Conservation (phyloP, 2,329 filamentous ascomycete genomes). For the Biscogniauxia mediterranea region DNA sequence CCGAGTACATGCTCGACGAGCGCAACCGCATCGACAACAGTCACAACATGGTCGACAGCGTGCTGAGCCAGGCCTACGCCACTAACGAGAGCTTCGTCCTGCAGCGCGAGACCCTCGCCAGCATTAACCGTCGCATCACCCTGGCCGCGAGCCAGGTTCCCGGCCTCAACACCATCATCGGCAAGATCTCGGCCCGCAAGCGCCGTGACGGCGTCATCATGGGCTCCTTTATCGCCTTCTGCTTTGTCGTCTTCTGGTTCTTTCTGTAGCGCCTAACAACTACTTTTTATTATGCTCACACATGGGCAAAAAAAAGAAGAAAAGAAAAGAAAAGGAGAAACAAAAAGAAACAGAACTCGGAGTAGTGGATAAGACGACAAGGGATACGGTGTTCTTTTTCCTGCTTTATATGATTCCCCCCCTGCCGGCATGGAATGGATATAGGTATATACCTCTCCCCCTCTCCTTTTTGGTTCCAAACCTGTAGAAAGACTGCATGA, state of each 20-base stretch:
- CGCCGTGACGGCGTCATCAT: conserved; percentile 92
- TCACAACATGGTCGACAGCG: conserved; percentile 83
- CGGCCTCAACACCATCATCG: conserved; percentile 87
- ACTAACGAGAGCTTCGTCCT: conserved; percentile 88
- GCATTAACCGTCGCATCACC: conserved; percentile 87
- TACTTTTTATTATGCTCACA: too few species aligned
- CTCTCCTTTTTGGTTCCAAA: neutral
- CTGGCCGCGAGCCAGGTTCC: conserved; percentile 87
- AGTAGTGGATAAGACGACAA: neutral
- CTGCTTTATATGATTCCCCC: neutral
- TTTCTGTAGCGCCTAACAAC: conserved; percentile 54
- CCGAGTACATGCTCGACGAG: conserved; percentile 97
- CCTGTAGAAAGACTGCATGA: neutral
- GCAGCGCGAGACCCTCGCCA: conserved; percentile 84
- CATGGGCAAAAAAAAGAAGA: neutral
- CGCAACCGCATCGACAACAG: conserved; percentile 81
- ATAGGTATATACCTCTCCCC: neutral
- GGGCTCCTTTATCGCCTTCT: conserved; percentile 86
- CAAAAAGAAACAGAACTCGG: neutral
- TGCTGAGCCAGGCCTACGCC: conserved; percentile 93
- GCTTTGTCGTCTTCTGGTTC: conserved; percentile 82
- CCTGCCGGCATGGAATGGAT: neutral
- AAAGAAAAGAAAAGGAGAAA: too few species aligned
- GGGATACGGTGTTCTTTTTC: neutral
- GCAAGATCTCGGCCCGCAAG: conserved; percentile 91